A percentile compares a stretch with the other conserved stretches of the same genome.
Conservation (phyloP, 1,139 yeast species). For the Yarrowia galli region DNA sequence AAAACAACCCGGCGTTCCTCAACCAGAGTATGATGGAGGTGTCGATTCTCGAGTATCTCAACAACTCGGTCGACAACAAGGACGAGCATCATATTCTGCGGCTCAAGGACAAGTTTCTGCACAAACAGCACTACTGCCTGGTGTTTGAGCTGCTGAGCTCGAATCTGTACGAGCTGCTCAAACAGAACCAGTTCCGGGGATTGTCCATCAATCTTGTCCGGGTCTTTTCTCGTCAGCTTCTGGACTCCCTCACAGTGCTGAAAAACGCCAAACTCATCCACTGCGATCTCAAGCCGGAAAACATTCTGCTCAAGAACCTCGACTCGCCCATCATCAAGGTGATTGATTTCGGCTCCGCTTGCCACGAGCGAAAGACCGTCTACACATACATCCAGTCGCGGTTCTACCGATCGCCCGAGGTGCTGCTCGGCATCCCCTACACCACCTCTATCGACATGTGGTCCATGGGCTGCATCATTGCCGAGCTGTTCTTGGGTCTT, state of each 20-base stretch:
- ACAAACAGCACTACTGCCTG: slow-evolving; percentile 88
- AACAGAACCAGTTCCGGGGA: slow-evolving; percentile 95
- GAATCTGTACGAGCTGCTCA: slow-evolving; percentile 86
- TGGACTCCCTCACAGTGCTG: slow-evolving; percentile 79
- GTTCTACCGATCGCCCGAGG: slow-evolving; percentile 96
- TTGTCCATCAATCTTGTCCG: slow-evolving; percentile 80
- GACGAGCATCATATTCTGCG: slow-evolving; percentile 79
- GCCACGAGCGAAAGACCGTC: slow-evolving; percentile 87
- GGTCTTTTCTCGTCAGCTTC: slow-evolving; percentile 76
- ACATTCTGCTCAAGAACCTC: slow-evolving; percentile 78
- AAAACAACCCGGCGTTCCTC: slow-evolving; percentile 88
- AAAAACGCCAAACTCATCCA: slow-evolving; percentile 88
- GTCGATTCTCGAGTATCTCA: slow-evolving; percentile 79
- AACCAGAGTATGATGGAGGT: slow-evolving; percentile 94
- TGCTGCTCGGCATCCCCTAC: slow-evolving; percentile 82
- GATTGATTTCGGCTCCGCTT: slow-evolving; percentile 96
- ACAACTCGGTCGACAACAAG: slow-evolving; percentile 69
- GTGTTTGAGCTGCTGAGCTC: slow-evolving; percentile 91
- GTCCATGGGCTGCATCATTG: slow-evolving; percentile 97
- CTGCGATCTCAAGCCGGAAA: slow-evolving; percentile 97
- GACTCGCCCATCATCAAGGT: slow-evolving; percentile 90
- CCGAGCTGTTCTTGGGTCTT: slow-evolving; percentile 88
- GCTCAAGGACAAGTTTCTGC: slow-evolving; percentile 87
- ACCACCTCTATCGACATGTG: slow-evolving; percentile 97
- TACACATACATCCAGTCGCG: slow-evolving; percentile 96